These are phyloP conservation scores for Pseudoperonospora humuli DNA, from an alignment of 352 stramenopile species.

Conservation along the genomic window DNA sequence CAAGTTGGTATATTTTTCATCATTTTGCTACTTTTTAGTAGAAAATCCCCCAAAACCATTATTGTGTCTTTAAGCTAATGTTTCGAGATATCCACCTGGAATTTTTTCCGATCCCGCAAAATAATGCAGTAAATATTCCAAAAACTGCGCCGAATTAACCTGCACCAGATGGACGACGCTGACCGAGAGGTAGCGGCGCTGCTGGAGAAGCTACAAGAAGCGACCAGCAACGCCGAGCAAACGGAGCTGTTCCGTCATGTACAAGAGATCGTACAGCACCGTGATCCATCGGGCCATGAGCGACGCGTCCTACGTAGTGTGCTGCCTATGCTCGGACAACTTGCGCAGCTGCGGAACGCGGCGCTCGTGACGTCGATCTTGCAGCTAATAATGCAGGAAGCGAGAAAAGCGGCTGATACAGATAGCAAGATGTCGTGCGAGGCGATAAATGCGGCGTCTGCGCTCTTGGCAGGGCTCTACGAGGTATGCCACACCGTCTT, in stretches of 20 bases:
- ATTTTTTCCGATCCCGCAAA: too few species aligned
- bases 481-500: conserved; percentile 49
- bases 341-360: conserved; percentile 54
- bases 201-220: conserved; percentile 40
- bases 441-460: conserved; percentile 12
- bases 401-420: not conserved
- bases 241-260: conserved; percentile 48
- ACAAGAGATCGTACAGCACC: conserved; percentile 55
- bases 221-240: conserved; percentile 41
- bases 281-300: conserved; percentile 36
- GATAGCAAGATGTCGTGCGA: not conserved
- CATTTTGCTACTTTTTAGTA: too few species aligned
- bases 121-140: too few species aligned
- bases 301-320: conserved; percentile 34
- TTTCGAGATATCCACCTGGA: too few species aligned
- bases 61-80: too few species aligned
- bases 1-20: too few species aligned
- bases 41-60: too few species aligned
- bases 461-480: conserved; percentile 36
- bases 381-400: conserved; percentile 38
- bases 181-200: conserved; percentile 43
- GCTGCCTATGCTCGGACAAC: conserved; percentile 35
- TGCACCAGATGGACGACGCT: conserved; percentile 24
- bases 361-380: conserved; percentile 46
- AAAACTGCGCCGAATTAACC: too few species aligned